These are phyloP conservation scores for Termitomyces sp. DNA, from an alignment of 768 basidiomycete genomes.

Conservation along the genomic window DNA sequence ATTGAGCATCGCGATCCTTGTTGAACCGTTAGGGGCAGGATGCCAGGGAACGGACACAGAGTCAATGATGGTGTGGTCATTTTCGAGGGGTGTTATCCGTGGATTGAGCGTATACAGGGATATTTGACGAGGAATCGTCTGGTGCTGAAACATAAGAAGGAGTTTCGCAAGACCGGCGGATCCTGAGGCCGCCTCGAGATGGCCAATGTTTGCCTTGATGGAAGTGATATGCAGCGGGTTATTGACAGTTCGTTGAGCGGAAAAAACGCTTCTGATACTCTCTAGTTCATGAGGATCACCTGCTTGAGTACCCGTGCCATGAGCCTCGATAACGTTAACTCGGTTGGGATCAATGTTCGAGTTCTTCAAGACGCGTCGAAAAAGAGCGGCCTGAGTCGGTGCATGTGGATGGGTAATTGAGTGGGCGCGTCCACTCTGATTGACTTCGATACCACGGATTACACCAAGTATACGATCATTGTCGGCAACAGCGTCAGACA, in stretches of 20 bases:
- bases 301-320: slow-evolving; percentile 71
- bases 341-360: slow-evolving; percentile 42
- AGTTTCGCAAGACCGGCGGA: slow-evolving; percentile 69
- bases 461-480: slow-evolving; percentile 67
- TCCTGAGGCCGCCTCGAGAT: slow-evolving; percentile 75
- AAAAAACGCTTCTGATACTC: slow-evolving; percentile 57
- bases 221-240: slow-evolving; percentile 66
- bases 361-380: slow-evolving; percentile 42
- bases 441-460: slow-evolving; percentile 68
- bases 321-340: slow-evolving; percentile 67
- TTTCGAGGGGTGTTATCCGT: slow-evolving; percentile 42
- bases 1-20: slow-evolving; percentile 59
- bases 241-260: slow-evolving; percentile 31
- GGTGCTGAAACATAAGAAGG: slow-evolving; percentile 61
- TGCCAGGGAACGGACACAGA: slow-evolving; percentile 39
- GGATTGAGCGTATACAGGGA: slow-evolving; percentile 58
- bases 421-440: slow-evolving; percentile 62
- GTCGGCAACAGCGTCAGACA: slow-evolving; percentile 61
- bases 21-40: slow-evolving; percentile 25
- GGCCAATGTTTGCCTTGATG: slow-evolving; percentile 73
- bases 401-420: slow-evolving; percentile 76
- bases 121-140: slow-evolving; percentile 56
- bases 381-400: slow-evolving; percentile 57
- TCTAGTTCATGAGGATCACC: slow-evolving; percentile 68
- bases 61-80: slow-evolving; percentile 49